phyloP scores from a whole-genome alignment of 176 grass and related monocot genomes.

The Paspalum vaginatum region DNA sequence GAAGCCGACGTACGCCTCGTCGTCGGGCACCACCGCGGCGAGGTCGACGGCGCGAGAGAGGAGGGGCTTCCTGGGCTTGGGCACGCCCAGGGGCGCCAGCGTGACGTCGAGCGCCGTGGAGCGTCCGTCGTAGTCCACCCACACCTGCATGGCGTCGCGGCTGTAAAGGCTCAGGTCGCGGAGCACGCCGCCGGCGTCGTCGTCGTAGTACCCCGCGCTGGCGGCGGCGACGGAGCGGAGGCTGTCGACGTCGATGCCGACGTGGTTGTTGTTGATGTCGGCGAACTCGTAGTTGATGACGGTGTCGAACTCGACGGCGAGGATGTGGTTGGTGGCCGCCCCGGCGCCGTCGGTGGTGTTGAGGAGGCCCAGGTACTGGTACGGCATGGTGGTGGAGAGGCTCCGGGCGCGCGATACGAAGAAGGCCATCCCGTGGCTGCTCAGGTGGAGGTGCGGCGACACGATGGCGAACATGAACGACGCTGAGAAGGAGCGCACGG shows the following conservation, averaged over 20 bases:
- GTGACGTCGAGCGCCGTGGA: conserved; percentile 39
- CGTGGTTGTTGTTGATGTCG: conserved; percentile 23
- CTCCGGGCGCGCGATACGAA: conserved; percentile 29
- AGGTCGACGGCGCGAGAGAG: conserved; percentile 45
- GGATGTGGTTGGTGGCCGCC: conserved; percentile 40
- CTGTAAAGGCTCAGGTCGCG: conserved; percentile 41
- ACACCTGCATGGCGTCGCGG: conserved; percentile 50
- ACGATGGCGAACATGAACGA: conserved; percentile 51
- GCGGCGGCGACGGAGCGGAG: conserved; percentile 29
- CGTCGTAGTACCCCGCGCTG: conserved; percentile 37
- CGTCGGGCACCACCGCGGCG: conserved; percentile 17
- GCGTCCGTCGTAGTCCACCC: conserved; percentile 56
- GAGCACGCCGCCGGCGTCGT: neutral
- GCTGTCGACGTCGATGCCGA: conserved; percentile 34
- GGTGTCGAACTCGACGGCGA: conserved; percentile 60
- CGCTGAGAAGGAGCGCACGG: conserved; percentile 50
- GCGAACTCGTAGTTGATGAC: conserved; percentile 27
- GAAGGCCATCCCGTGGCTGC: conserved; percentile 51
- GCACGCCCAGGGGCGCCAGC: conserved; percentile 22
- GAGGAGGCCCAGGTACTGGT: conserved; percentile 52
- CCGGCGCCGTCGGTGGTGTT: conserved; percentile 32
- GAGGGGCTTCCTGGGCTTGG: conserved; percentile 46
- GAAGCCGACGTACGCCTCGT: conserved; percentile 49
- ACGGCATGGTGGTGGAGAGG: conserved; percentile 31
- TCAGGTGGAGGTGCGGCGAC: conserved; percentile 24